Conservation (phyloP, 2,329 filamentous ascomycete genomes). For the Trichoderma harzianum region DNA sequence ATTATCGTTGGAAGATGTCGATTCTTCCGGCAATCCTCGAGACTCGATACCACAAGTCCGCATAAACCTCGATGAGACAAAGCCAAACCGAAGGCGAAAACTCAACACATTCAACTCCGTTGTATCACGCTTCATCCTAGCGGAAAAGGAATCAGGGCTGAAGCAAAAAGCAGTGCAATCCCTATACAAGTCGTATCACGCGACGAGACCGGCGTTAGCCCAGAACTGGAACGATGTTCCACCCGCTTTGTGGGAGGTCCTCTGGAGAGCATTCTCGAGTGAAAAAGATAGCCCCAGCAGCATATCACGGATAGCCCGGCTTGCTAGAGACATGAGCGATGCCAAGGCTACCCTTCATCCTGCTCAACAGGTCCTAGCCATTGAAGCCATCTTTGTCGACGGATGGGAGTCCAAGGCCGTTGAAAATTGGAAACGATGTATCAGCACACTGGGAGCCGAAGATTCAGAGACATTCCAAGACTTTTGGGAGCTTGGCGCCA, state of each 20-base stretch:
- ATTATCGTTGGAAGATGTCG: conserved; percentile 24
- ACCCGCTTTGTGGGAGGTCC: conserved; percentile 55
- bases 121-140: conserved; percentile 28
- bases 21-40: background rate
- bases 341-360: conserved; percentile 53
- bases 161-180: conserved; percentile 37
- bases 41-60: conserved; percentile 28
- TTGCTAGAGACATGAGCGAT: conserved; percentile 64
- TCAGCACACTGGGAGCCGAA: conserved; percentile 49
- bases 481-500: conserved; percentile 64
- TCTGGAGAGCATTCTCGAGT: conserved; percentile 62
- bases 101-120: conserved; percentile 36
- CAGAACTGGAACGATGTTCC: conserved; percentile 55
- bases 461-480: conserved; percentile 44
- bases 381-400: conserved; percentile 64
- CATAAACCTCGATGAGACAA: conserved; percentile 37
- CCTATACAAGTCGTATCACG: conserved; percentile 50
- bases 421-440: conserved; percentile 60
- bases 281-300: conserved; percentile 52
- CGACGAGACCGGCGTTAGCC: conserved; percentile 43
- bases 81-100: conserved; percentile 38
- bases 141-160: conserved; percentile 29
- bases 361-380: conserved; percentile 60
- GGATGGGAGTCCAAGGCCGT: conserved; percentile 59
- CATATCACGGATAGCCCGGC: conserved; percentile 56